Conservation (phyloP, 306 rosid genomes). For the Cucumis hystrix region DNA sequence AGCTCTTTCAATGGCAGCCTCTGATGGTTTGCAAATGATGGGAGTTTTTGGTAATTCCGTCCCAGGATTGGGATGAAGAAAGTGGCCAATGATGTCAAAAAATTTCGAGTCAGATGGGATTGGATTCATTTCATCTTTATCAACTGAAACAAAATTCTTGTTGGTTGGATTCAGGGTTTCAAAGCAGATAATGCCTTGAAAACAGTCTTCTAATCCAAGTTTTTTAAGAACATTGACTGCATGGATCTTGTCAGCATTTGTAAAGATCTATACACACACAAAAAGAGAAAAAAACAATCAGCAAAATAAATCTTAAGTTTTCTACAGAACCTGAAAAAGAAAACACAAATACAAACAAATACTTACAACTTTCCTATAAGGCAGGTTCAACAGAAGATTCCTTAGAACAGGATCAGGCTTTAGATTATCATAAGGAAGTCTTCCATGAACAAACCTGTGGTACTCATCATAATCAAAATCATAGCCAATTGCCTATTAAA, state of each 20-base stretch:
- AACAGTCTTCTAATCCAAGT: slow-evolving; percentile 87
- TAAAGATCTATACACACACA: slow-evolving; percentile 49
- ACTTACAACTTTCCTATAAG: slow-evolving; percentile 70
- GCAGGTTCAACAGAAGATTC: slow-evolving; percentile 57
- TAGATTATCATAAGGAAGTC: slow-evolving; percentile 75
- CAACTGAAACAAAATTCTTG: slow-evolving; percentile 42
- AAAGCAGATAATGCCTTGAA: slow-evolving; percentile 87
- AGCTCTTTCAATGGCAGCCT: slow-evolving; percentile 54
- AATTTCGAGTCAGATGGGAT: slow-evolving; percentile 21
- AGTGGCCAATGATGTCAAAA: slow-evolving; percentile 70
- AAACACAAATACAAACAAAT: not conserved
- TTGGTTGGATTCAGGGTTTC: slow-evolving; percentile 79
- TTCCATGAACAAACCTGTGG: slow-evolving; percentile 90
- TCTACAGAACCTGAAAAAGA: not conserved
- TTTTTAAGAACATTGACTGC: slow-evolving; percentile 60
- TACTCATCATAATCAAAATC: slow-evolving; percentile 91
- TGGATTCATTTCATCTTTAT: slow-evolving; percentile 46
- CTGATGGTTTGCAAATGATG: slow-evolving; percentile 76
- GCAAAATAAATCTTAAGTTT: not conserved
- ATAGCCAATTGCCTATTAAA: slow-evolving; percentile 71
- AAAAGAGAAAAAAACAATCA: not conserved
- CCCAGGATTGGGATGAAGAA: slow-evolving; percentile 36
- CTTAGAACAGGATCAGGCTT: slow-evolving; percentile 79
- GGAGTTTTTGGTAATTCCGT: slow-evolving; percentile 65
- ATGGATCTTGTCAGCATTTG: slow-evolving; percentile 79